These are phyloP conservation scores for Paracoccidioides brasiliensis DNA, from an alignment of 2,329 filamentous ascomycete genomes.

Conservation along the genomic window DNA sequence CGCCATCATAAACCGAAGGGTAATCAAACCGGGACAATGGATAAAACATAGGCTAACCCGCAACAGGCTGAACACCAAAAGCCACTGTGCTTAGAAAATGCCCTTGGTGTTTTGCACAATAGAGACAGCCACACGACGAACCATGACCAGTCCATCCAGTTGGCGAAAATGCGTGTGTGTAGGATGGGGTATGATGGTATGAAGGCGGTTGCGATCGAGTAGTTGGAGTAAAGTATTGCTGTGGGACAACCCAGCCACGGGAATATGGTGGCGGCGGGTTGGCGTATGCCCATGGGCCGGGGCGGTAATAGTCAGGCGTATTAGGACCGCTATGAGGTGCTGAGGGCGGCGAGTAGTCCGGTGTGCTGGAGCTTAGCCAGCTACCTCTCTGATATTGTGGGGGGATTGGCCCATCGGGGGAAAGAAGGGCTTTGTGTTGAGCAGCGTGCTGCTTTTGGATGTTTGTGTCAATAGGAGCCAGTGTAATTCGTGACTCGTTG, in stretches of 20 bases:
- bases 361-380: conserved; percentile 36
- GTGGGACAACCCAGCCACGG: conserved; percentile 27
- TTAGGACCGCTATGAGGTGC: conserved; percentile 36
- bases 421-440: conserved; percentile 36
- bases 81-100: conserved; percentile 35
- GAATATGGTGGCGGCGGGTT: conserved; percentile 31
- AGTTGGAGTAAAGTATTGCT: conserved; percentile 24
- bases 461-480: conserved; percentile 54
- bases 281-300: conserved; percentile 30
- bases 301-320: conserved; percentile 36
- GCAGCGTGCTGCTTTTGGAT: conserved; percentile 39
- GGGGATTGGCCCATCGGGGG: conserved; percentile 36
- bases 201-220: conserved; percentile 34
- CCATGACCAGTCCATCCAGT: conserved; percentile 37
- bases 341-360: conserved; percentile 40
- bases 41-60: conserved; percentile 20
- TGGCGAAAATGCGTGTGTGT: conserved; percentile 33
- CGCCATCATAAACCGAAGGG: neutral
- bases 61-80: conserved; percentile 36
- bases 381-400: conserved; percentile 37
- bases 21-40: conserved; percentile 9
- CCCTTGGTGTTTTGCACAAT: conserved; percentile 38
- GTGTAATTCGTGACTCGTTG: conserved; percentile 35
- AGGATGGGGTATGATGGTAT: conserved; percentile 37
- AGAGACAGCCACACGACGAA: conserved; percentile 35